Base-by-base conservation (phyloP, 371 early-diverging fungal genomes). In the Chytridiales sp. region DNA sequence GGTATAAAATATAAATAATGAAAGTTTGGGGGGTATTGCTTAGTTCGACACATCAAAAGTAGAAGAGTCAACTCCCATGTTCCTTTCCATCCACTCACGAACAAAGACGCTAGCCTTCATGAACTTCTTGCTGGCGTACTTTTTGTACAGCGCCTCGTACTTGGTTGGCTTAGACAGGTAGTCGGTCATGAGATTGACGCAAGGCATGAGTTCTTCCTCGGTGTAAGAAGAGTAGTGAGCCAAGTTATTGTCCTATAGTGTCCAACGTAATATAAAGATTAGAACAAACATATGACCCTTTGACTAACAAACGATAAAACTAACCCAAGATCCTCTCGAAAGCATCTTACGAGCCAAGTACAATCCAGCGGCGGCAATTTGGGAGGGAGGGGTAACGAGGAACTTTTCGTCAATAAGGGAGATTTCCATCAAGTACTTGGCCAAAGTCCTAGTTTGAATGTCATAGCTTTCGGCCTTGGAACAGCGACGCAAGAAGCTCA, bases 391-490 rank as follows among this genome's bases (percentile, higher is more conserved):
- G 27, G 75, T 85, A 31, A 59, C 60, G 42, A 97, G 71, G 62
- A 96, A 91, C 19, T 80, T 74, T 60, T 94, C 85, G 72, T 97
- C 94, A 22, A 98, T 68, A 13, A 93, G 77, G 15, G 93, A 81
- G 4, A 96, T 80, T 78, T 99, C 99, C 87, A 99, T 86, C 54
- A 99, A 82, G 71, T 96, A 98, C 72, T 96, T 96, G 9, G 95
- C 97, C 15, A 98, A 70, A 5, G 90, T 92, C 47, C 99, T 85
- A 21, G 90, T 88, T 67, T 88, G 88, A 36, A 88, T 76, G 64
- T 97, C 91, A 69, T 92, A 92, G 47, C 83, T 69, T 59, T 94
- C 95, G 17, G 90, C 91, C 73, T 92, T 94, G 47, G 90, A 88
- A 59, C 82, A 76, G 27, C 97, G 86, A 24, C 98, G 87, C 57